phyloP scores from a whole-genome alignment of 768 basidiomycete genomes.

The Boletus sp. region DNA sequence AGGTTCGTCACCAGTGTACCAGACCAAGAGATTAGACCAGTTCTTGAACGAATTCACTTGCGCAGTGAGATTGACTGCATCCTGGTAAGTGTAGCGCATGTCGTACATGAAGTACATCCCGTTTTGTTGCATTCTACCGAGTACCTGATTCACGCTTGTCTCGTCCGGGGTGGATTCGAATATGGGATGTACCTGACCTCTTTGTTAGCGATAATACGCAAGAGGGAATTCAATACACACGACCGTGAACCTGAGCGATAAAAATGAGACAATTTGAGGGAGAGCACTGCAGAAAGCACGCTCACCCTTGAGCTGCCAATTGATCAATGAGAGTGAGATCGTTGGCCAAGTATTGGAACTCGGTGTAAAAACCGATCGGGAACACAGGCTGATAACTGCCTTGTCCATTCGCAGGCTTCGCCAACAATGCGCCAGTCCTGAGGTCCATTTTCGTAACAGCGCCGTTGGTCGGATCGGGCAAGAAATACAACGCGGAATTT shows the following conservation, averaged over 20 bases:
- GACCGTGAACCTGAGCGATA: constrained; percentile 15
- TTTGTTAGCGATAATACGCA: constrained; percentile 4
- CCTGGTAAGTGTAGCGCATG: constrained; percentile 71
- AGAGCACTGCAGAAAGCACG: not conserved
- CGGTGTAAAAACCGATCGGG: constrained; percentile 44
- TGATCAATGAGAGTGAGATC: constrained; percentile 28
- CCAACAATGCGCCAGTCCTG: constrained; percentile 52
- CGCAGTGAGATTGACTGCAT: constrained; percentile 53
- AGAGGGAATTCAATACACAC: constrained; percentile 22
- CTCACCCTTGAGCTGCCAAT: constrained; percentile 29
- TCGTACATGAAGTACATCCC: constrained; percentile 74
- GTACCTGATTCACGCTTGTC: constrained; percentile 42
- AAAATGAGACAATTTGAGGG: not conserved
- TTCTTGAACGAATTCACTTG: constrained; percentile 68
- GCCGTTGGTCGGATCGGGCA: constrained; percentile 46
- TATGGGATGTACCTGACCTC: constrained; percentile 58
- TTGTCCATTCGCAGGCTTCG: constrained; percentile 46
- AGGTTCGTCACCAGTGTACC: constrained; percentile 74
- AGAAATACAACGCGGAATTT: constrained; percentile 42
- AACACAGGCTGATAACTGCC: constrained; percentile 48
- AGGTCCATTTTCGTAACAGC: constrained; percentile 59
- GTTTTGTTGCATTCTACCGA: constrained; percentile 67
- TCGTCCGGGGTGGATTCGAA: constrained; percentile 57
- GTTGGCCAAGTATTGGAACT: constrained; percentile 32
- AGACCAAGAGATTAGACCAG: constrained; percentile 61